A percentile compares a stretch with the other conserved stretches of the same genome.
phyloP scores from a whole-genome alignment of 1,284 basidiomycete species.

The Fomitopsis betulina region DNA sequence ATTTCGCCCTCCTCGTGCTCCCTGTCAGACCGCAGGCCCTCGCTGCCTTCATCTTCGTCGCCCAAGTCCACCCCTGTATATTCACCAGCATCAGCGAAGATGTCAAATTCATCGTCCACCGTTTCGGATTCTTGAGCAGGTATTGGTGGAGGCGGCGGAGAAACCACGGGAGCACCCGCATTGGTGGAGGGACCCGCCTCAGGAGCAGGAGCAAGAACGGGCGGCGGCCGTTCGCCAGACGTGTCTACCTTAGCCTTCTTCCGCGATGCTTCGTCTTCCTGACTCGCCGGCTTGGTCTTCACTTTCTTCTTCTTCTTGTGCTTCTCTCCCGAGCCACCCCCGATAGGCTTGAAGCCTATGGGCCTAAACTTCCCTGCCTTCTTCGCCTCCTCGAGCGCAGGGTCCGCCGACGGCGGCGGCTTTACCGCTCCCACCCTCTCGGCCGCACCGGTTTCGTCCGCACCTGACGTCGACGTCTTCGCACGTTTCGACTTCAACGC shows the following conservation, averaged over 20 bases:
- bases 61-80: conserved; percentile 69
- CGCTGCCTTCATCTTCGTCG: conserved; percentile 46
- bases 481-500: conserved; percentile 64
- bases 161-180: conserved; percentile 12
- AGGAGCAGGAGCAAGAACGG: not conserved
- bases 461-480: conserved; percentile 20
- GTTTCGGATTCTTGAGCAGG: conserved; percentile 31
- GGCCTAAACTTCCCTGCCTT: conserved; percentile 73
- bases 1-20: conserved; percentile 12
- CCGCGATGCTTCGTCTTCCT: conserved; percentile 29
- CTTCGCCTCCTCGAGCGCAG: conserved; percentile 48
- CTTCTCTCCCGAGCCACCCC: conserved; percentile 24
- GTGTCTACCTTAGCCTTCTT: conserved; percentile 10
- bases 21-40: conserved; percentile 18
- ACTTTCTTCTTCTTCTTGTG: conserved; percentile 29
- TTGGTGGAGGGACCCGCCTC: conserved; percentile 12
- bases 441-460: conserved; percentile 15
- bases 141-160: conserved; percentile 8
- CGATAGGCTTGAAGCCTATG: conserved; percentile 70
- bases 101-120: conserved; percentile 59
- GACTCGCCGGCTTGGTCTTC: conserved; percentile 23
- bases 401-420: conserved; percentile 14
- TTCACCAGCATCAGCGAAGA: conserved; percentile 83
- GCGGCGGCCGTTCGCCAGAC: not conserved
- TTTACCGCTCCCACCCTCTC: not conserved